Evolutionary conservation across 192 early-diverging fungal species (phyloP).

Genomic region (Paraglomus occultum): DNA sequence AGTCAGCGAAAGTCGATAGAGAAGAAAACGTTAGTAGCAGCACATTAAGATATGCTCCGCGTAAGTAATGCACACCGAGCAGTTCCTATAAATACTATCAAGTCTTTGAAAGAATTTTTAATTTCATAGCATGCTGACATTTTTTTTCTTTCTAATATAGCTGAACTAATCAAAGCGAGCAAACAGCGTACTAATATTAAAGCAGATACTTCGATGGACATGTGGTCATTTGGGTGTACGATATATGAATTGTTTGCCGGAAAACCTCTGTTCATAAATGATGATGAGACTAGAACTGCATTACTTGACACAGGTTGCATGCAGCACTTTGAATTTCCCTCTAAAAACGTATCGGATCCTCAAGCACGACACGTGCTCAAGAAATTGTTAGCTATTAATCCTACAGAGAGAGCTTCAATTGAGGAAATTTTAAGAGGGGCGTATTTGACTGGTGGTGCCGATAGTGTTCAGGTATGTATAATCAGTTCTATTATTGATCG

Average conservation of each 20-base stretch:
- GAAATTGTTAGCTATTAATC: neutral
- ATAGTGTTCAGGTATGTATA: neutral
- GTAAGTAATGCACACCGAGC: slow-evolving; percentile 30
- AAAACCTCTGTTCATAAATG: slow-evolving; percentile 32
- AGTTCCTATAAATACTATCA: neutral
- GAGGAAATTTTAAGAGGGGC: neutral
- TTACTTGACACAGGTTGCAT: neutral
- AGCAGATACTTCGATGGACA: slow-evolving; percentile 38
- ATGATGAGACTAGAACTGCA: slow-evolving; percentile 33
- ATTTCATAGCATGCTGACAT: neutral
- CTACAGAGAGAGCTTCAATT: neutral
- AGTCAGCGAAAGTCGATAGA: slow-evolving; percentile 44
- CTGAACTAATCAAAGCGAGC: neutral
- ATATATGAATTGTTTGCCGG: slow-evolving; percentile 37
- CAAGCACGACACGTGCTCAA: neutral
- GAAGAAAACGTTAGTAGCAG: slow-evolving; percentile 50
- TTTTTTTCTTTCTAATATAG: neutral
- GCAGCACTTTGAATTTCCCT: neutral
- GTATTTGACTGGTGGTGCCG: neutral
- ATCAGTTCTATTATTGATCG: neutral
- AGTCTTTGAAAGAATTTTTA: neutral
- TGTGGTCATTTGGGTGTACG: slow-evolving; percentile 42
- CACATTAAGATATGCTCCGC: slow-evolving; percentile 48
- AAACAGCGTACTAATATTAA: slow-evolving; percentile 1
- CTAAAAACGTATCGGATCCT: neutral